These are phyloP conservation scores for Juncus inflexus DNA, from an alignment of 176 grass and related monocot species.

Conservation along the genomic window DNA sequence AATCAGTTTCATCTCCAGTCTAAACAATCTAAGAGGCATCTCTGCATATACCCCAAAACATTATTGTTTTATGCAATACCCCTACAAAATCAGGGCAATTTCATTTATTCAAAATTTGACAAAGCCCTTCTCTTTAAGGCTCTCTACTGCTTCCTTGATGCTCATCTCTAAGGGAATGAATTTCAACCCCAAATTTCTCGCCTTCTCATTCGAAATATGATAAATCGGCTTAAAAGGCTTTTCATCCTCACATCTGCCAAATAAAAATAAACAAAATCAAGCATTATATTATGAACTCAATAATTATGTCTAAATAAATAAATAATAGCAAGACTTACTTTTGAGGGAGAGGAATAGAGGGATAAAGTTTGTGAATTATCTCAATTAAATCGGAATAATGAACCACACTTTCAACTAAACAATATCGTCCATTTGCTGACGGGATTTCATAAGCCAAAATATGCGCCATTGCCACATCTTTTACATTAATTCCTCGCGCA, in stretches of 20 bases:
- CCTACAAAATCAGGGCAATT: too few species aligned
- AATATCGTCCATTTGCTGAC: constrained; percentile 25
- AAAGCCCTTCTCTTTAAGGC: constrained; percentile 35
- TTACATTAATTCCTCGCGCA: constrained; percentile 20
- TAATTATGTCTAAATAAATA: not conserved
- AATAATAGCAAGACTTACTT: constrained; percentile 11
- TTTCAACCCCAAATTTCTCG: constrained; percentile 18
- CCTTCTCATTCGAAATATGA: constrained; percentile 16
- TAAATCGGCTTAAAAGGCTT: constrained; percentile 21
- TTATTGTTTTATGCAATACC: too few species aligned
- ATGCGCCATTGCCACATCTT: constrained; percentile 25
- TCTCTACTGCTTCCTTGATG: constrained; percentile 31
- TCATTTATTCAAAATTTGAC: not conserved
- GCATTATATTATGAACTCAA: not conserved
- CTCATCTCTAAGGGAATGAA: constrained; percentile 19
- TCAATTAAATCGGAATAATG: constrained; percentile 25
- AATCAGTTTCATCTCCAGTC: too few species aligned
- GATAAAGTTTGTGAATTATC: constrained; percentile 34
- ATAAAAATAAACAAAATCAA: constrained; percentile 3
- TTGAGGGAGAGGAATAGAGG: constrained; percentile 16
- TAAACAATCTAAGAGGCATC: too few species aligned
- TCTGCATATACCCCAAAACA: too few species aligned
- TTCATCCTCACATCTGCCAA: constrained; percentile 23
- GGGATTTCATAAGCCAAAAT: constrained; percentile 27
- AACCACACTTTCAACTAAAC: constrained; percentile 27